Conservation (phyloP, 73 alveolate genomes). For the Paramecium sonneborni region DNA sequence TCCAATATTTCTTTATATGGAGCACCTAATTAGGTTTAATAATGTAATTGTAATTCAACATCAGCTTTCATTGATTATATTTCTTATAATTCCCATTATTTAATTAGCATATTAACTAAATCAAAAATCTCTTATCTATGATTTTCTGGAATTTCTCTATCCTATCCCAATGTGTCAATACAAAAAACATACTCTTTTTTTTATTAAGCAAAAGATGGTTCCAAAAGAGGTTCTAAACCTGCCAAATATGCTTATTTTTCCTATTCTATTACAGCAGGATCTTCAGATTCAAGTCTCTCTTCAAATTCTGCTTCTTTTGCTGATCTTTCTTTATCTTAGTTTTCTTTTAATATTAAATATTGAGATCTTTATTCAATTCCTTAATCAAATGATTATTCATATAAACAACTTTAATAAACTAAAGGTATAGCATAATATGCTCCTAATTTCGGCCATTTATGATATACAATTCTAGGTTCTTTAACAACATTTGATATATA, state of each 20-base stretch:
- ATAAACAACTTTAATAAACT: conserved; percentile 80
- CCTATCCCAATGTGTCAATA: conserved; percentile 94
- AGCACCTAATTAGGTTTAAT: conserved; percentile 64
- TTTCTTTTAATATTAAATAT: conserved; percentile 75
- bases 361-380: conserved; percentile 80
- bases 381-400: conserved; percentile 83
- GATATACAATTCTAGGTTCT: conserved; percentile 90
- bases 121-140: conserved; percentile 77
- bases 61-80: conserved; percentile 76
- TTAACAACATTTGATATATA: conserved; percentile 88
- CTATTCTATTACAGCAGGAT: conserved; percentile 85
- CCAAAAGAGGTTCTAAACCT: conserved; percentile 76
- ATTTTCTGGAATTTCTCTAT: conserved; percentile 79
- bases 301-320: conserved; percentile 74
- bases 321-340: conserved; percentile 79
- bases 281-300: conserved; percentile 74
- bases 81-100: conserved; percentile 83
- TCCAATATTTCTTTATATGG: conserved; percentile 83
- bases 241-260: conserved; percentile 74
- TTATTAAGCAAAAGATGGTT: conserved; percentile 71
- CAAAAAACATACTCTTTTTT: conserved; percentile 82
- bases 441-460: conserved; percentile 93
- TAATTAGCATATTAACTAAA: conserved; percentile 76
- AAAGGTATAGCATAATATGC: conserved; percentile 90
- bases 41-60: conserved; percentile 73